These are phyloP conservation scores for Botryobasidium botryosum DNA, from an alignment of 768 basidiomycete genomes.

Conservation along the genomic window DNA sequence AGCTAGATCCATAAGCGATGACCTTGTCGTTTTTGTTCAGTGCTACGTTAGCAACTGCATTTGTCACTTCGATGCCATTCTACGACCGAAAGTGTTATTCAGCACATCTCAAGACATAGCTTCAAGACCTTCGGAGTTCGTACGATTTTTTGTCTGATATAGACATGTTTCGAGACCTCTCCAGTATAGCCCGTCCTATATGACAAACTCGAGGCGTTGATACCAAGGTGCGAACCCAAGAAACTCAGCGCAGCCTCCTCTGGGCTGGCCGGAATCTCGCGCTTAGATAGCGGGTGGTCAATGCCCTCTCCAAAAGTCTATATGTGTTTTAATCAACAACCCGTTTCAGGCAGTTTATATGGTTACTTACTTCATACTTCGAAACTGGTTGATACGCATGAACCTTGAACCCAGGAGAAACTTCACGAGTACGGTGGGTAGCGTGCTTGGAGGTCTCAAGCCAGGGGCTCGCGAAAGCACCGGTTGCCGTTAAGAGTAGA, in stretches of 20 bases:
- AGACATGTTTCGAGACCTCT: conserved; percentile 2
- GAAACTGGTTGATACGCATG: background rate
- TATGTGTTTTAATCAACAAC: background rate
- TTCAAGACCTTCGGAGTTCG: too few species aligned
- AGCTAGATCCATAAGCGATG: conserved; percentile 30
- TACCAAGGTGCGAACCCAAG: conserved; percentile 1
- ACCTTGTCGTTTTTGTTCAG: conserved; percentile 30
- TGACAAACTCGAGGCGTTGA: background rate
- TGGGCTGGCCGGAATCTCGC: background rate
- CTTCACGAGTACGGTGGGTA: conserved; percentile 1
- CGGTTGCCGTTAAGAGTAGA: background rate
- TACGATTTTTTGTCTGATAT: conserved; percentile 5
- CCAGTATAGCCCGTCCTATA: conserved; percentile 3
- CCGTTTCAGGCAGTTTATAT: too few species aligned
- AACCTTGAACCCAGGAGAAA: background rate
- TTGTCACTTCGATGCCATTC: conserved; percentile 23
- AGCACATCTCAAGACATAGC: too few species aligned
- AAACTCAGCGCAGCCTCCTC: conserved; percentile 5
- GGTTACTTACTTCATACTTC: conserved; percentile 1
- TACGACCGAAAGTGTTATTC: too few species aligned
- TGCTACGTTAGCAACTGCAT: too few species aligned
- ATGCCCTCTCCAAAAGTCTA: too few species aligned
- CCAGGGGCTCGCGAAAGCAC: too few species aligned
- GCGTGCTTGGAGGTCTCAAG: conserved; percentile 1
- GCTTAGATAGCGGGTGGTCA: background rate